Evolutionary conservation across 2,329 filamentous ascomycete species (phyloP).

Genomic region (Talaromyces sp.): DNA sequence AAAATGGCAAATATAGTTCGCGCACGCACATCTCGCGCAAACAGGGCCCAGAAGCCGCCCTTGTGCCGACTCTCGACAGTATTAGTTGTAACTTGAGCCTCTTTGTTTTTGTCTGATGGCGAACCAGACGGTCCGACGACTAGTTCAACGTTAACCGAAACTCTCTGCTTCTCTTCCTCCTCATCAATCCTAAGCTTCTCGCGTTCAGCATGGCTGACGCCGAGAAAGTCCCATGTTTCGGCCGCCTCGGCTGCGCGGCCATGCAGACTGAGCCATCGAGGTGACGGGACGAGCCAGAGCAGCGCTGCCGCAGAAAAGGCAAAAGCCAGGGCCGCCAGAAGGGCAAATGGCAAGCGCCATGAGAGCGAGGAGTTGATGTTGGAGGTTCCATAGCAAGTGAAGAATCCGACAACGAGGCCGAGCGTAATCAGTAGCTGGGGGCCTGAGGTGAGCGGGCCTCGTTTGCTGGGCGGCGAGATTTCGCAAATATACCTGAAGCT

Average conservation of each 20-base stretch:
- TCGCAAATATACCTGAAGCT: conserved; percentile 47
- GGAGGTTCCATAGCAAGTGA: conserved; percentile 54
- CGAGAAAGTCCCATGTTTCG: conserved; percentile 37
- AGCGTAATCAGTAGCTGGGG: conserved; percentile 50
- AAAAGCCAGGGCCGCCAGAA: conserved; percentile 41
- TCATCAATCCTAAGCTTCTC: conserved; percentile 42
- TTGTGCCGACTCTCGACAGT: neutral
- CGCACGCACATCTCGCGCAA: conserved; percentile 16
- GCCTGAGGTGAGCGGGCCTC: conserved; percentile 48
- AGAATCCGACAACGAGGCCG: conserved; percentile 53
- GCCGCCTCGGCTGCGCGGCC: conserved; percentile 44
- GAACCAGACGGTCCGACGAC: neutral
- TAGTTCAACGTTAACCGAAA: neutral
- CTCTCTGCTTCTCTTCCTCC: neutral
- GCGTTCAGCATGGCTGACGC: conserved; percentile 42
- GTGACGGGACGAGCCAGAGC: conserved; percentile 48
- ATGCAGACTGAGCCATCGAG: conserved; percentile 52
- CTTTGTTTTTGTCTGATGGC: neutral
- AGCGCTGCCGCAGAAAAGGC: conserved; percentile 30
- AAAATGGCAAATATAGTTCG: conserved; percentile 52
- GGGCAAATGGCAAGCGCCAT: conserved; percentile 53
- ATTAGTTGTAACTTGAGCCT: neutral
- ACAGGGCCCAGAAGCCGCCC: conserved; percentile 20
- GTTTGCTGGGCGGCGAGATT: conserved; percentile 48
- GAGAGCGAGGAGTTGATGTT: conserved; percentile 43